Evolutionary conservation across 1,139 yeast species (phyloP).

Genomic region (Yamadazyma friedrichii): DNA sequence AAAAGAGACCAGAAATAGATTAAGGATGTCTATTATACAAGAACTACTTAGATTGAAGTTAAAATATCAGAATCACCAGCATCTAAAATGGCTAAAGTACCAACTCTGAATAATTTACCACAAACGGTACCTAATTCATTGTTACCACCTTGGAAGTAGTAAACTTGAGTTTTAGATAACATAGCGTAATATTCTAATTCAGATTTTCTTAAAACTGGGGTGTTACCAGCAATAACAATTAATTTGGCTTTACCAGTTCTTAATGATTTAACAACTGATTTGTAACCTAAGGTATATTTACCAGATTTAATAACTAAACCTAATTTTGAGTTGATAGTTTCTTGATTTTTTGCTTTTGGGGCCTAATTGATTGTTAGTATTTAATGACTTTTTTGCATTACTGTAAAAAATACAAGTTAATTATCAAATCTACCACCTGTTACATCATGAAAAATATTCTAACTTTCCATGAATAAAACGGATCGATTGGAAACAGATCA

Average conservation of each 20-base stretch:
- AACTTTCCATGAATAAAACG: too few relatives aligned
- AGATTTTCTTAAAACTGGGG: constrained; percentile 99
- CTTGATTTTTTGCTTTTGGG: constrained; percentile 90
- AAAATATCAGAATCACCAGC: constrained; percentile 99
- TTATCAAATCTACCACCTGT: too few relatives aligned
- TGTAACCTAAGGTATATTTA: constrained; percentile 99
- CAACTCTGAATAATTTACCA: constrained; percentile 99
- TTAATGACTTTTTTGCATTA: not conserved
- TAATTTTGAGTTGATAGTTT: constrained; percentile 96
- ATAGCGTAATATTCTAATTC: constrained; percentile 99
- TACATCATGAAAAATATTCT: too few relatives aligned
- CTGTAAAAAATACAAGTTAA: not conserved
- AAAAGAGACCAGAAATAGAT: not conserved
- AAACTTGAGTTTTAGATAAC: constrained; percentile 98
- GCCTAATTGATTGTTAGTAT: constrained; percentile 60
- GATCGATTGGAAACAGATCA: too few relatives aligned
- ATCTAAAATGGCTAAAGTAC: constrained; percentile 92
- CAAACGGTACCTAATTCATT: constrained; percentile 99
- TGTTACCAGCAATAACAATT: constrained; percentile 97
- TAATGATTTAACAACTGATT: constrained; percentile 96
- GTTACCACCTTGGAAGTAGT: constrained; percentile 99
- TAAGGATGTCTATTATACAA: constrained; percentile 11
- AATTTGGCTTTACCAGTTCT: constrained; percentile 99
- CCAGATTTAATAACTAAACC: constrained; percentile 99
- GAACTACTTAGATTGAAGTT: constrained; percentile 35